Percentiles rank a stretch among this genome's conserved stretches.
These are phyloP conservation scores for Coniferiporia sulphurascens DNA, from an alignment of 1,284 basidiomycete genomes.

Conservation along the genomic window DNA sequence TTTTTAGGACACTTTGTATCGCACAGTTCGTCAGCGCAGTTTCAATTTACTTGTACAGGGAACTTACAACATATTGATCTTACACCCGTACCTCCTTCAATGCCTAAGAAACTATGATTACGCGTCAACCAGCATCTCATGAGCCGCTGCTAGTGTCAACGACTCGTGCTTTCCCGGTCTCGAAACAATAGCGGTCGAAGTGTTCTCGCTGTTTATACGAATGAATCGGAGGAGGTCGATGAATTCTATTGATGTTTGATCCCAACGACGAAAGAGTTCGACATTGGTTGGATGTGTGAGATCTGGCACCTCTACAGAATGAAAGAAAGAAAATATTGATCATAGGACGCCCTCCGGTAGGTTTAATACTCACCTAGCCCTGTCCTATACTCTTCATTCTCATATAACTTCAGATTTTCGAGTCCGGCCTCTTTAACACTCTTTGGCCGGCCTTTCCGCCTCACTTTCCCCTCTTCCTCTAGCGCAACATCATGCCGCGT, in stretches of 20 bases:
- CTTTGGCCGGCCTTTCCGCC: conserved; percentile 78
- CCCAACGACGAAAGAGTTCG: conserved; percentile 72
- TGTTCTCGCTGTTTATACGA: conserved; percentile 58
- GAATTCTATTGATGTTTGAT: conserved; percentile 69
- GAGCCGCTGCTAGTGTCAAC: conserved; percentile 6
- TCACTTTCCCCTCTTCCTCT: conserved; percentile 52
- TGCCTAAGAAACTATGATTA: neutral
- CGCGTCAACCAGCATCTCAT: conserved; percentile 15
- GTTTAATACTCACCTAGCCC: conserved; percentile 66
- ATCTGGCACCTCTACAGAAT: conserved; percentile 70
- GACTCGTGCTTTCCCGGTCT: conserved; percentile 49
- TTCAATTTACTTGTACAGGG: too few relatives aligned
- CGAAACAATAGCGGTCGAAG: conserved; percentile 45
- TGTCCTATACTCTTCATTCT: conserved; percentile 72
- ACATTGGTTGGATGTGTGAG: conserved; percentile 73
- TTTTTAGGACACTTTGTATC: too few relatives aligned
- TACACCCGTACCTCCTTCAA: too few relatives aligned
- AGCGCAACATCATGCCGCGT: conserved; percentile 68
- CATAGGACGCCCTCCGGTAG: conserved; percentile 2
- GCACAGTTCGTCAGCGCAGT: too few relatives aligned
- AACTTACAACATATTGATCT: too few relatives aligned
- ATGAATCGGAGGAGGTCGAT: conserved; percentile 73
- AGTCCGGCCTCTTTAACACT: conserved; percentile 64
- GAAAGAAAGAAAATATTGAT: conserved; percentile 13
- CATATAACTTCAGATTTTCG: conserved; percentile 67